Evolutionary conservation across 2,329 filamentous ascomycete genomes (phyloP), one percentile per base, ranked within the genome.

Genomic region (Aspergillus eucalypticola): DNA sequence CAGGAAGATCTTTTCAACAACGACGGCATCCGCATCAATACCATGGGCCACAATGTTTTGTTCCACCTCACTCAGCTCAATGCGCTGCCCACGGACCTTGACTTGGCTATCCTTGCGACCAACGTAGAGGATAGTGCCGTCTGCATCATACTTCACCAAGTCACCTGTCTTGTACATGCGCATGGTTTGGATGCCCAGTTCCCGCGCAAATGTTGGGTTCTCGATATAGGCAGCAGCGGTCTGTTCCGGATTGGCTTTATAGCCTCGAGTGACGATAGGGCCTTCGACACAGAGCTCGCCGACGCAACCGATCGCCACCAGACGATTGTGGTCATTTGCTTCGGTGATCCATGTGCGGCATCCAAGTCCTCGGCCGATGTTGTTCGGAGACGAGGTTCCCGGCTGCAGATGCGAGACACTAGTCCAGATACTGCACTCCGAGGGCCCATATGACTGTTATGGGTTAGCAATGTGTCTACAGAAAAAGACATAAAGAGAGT

Each of bases 351-450:
- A 60, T 8, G 17, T 35, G 21, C 54, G 56, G 39, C 59, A 54
- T 35, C 56, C 48, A 2, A 60, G 59, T 2, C 54, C 54, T 5
- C 59, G 39, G 1, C 59, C 58, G 8, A 60, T 60, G 8, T 67
- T 61, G 2, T 46, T 46, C 42, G 42, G 79, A 58, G 10, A 76
- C 56, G 8, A 66, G 62, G 0, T 83, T 83, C 15, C 86, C 74
- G 0, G 82, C n/a, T 46, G 42, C 42, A 46, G 19, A 46, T 46
- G 42, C 42, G 42, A 46, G 42, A 23, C 42, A 25, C 42, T 46
- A 2, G 42, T 46, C 42, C 42, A 46, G 42, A 46, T 46, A 46
- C 42, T 46, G 42, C 42, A 46, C 42, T 46, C 42, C 19, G 42
- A 46, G 3, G 42, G 42, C 15, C 42, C 42, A 23, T 46, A 46